These are phyloP conservation scores for Xylaria sp. DNA, from an alignment of 2,329 filamentous ascomycete genomes.

Conservation along the genomic window DNA sequence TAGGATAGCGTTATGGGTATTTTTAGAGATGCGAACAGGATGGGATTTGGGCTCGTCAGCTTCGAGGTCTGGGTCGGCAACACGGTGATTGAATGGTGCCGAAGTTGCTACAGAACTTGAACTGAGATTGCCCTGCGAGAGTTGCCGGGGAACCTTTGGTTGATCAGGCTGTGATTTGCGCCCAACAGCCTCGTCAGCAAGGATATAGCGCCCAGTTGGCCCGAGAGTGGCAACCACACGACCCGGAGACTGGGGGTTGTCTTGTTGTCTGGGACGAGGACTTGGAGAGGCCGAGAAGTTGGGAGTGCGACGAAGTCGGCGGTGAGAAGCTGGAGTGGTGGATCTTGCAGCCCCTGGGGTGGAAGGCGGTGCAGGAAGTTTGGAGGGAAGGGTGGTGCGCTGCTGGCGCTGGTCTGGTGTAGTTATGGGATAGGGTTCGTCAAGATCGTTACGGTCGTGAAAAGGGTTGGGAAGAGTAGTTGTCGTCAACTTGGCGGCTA, in stretches of 20 bases:
- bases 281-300: constrained; percentile 54
- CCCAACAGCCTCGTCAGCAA: constrained; percentile 41
- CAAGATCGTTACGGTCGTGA: constrained; percentile 57
- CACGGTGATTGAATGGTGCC: constrained; percentile 38
- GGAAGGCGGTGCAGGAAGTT: constrained; percentile 11
- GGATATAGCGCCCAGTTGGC: constrained; percentile 47
- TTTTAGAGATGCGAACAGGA: constrained; percentile 73
- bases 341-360: constrained; percentile 39
- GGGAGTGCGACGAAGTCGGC: constrained; percentile 57
- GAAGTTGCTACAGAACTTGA: constrained; percentile 49
- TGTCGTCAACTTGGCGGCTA: constrained; percentile 54
- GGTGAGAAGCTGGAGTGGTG: constrained; percentile 55
- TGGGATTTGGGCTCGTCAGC: constrained; percentile 49
- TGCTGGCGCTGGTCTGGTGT: constrained; percentile 51
- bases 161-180: constrained; percentile 36
- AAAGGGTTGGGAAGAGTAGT: constrained; percentile 45
- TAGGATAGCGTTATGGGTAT: constrained; percentile 87
- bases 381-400: constrained; percentile 32
- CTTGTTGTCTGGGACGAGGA: constrained; percentile 43
- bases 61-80: constrained; percentile 40
- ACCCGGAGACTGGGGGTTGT: constrained; percentile 31
- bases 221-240: constrained; percentile 55
- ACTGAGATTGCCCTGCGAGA: constrained; percentile 55
- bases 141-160: constrained; percentile 43
- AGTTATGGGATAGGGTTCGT: constrained; percentile 45